These are phyloP conservation scores for Sequoia sempervirens DNA, from an alignment of 75 land plant species.

Conservation along the genomic window DNA sequence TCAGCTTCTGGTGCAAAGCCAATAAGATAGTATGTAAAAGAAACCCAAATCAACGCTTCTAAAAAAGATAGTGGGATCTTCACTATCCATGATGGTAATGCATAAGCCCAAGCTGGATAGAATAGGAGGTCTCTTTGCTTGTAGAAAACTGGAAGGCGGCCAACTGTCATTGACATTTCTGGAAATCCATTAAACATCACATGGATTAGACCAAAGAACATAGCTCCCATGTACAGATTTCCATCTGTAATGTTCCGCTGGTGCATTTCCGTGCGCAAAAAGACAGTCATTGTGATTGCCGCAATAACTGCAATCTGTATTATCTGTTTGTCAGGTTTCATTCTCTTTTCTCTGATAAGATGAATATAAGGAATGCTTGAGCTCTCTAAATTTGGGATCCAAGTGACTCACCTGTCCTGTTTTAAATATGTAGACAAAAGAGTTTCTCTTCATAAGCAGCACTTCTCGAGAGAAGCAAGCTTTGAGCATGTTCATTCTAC, in stretches of 20 bases:
- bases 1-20: conserved; percentile 42
- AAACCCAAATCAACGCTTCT: conserved; percentile 26
- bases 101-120: conserved; percentile 50
- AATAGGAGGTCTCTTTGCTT: conserved; percentile 50
- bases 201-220: conserved; percentile 27
- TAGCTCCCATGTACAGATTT: conserved; percentile 30
- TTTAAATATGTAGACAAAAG: conserved; percentile 71
- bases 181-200: conserved; percentile 46
- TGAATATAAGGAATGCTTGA: conserved; percentile 5
- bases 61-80: conserved; percentile 34
- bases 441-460: conserved; percentile 71
- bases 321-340: conserved; percentile 57
- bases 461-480: conserved; percentile 67
- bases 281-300: conserved; percentile 33
- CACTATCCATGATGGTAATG: conserved; percentile 28
- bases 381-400: conserved; percentile 26
- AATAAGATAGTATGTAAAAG: conserved; percentile 43
- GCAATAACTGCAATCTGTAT: conserved; percentile 24
- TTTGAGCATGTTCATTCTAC: conserved; percentile 57
- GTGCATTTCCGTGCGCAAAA: conserved; percentile 35
- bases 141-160: conserved; percentile 44
- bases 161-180: conserved; percentile 34
- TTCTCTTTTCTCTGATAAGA: conserved; percentile 38
- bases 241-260: conserved; percentile 20
- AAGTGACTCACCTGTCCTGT: conserved; percentile 41